Evolutionary conservation across 768 basidiomycete species (phyloP), one percentile per base, ranked within the genome.

Genomic region (Hortiboletus campestris): DNA sequence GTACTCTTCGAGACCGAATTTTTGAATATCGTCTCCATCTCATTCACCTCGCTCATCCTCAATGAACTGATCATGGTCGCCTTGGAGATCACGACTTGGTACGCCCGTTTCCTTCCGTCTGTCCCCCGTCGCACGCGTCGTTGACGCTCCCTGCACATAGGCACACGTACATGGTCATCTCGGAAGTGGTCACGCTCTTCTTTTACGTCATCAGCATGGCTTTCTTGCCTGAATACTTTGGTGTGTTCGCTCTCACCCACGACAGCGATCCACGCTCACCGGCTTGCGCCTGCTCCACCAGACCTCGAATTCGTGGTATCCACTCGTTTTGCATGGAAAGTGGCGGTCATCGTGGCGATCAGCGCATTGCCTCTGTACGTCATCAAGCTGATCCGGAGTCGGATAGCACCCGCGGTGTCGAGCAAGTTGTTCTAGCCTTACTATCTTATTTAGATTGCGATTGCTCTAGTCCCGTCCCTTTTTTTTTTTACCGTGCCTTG

Each of bases 61-160:
- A 99, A 99, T 68, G 97, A 98, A 69, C 84, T 99, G 48, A 94
- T 98, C 74, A 99, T 98, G 97, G 97, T 98, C 44, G 94, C 95
- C 2, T 72, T 98, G 62, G 95, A 98, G 73, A 94, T 98, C 56
- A 98, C 95, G 4, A 98, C 92, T 58, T 99, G 96, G 96, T 92
- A 63, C 52, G 56, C 38, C n/a, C 9, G 6, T 28, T 32, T 35
- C 34, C 35, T 19, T 39, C 6, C 14, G 2, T 31, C 1, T 7
- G 2, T 31, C 29, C 31, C 50, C 35, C 16, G 29, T 40, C 16
- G 2, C 40, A 14, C 16, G 5, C 1, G 34, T 14, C 34, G 14
- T 14, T 34, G 34, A 38, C 36, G 2, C 7, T 17, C 13, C 36
- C 36, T 6, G 17, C 36, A n/a, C 36, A 38, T 17, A 94, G 92